Conservation (phyloP, 1,284 basidiomycete genomes). For the Pseudozyma sp. region DNA sequence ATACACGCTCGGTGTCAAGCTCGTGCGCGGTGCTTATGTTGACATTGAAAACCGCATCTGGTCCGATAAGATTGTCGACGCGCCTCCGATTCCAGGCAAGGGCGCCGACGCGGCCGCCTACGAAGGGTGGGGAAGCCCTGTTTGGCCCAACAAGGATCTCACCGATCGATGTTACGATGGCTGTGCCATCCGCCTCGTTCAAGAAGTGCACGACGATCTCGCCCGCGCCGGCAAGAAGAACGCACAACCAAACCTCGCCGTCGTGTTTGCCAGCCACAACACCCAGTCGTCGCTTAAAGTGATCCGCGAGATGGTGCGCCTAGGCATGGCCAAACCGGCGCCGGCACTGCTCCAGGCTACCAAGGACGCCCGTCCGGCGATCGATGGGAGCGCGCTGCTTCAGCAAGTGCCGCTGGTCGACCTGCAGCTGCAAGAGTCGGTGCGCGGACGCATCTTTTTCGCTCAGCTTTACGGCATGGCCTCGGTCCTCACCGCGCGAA, state of each 20-base stretch:
- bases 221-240: slow-evolving; percentile 27
- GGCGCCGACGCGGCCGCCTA: slow-evolving; percentile 31
- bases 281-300: slow-evolving; percentile 76
- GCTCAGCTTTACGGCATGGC: slow-evolving; percentile 84
- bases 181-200: slow-evolving; percentile 76
- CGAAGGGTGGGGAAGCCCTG: slow-evolving; percentile 68
- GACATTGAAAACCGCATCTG: slow-evolving; percentile 75
- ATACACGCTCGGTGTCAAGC: slow-evolving; percentile 89
- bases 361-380: slow-evolving; percentile 15
- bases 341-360: slow-evolving; percentile 36
- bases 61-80: slow-evolving; percentile 54
- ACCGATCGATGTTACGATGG: slow-evolving; percentile 85
- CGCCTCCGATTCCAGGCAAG: slow-evolving; percentile 56
- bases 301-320: slow-evolving; percentile 74
- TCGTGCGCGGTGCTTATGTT: slow-evolving; percentile 94
- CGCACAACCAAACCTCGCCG: slow-evolving; percentile 73
- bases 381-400: slow-evolving; percentile 7
- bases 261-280: slow-evolving; percentile 90
- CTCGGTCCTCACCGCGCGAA: slow-evolving; percentile 80
- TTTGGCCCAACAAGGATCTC: slow-evolving; percentile 73
- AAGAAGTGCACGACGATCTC: slow-evolving; percentile 71
- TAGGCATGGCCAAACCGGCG: slow-evolving; percentile 73
- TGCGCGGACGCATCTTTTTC: slow-evolving; percentile 78
- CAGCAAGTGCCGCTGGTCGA: slow-evolving; percentile 38
- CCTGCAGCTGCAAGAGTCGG: slow-evolving; percentile 71